Evolutionary conservation across 2,329 filamentous ascomycete species (phyloP).

Genomic region (Sporothrix humicola): DNA sequence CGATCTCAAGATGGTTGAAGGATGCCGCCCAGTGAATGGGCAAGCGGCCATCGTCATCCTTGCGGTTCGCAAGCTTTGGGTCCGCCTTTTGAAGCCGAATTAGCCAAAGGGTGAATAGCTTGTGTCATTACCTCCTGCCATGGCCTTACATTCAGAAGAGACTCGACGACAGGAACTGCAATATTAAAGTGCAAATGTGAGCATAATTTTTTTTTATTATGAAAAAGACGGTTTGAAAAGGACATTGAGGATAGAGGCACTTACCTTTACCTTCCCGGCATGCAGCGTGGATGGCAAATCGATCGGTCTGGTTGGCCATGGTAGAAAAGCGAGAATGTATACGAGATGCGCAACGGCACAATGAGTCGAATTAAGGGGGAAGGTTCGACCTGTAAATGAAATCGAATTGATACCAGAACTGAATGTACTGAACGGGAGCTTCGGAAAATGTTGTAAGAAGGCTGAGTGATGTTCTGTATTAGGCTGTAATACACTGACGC

Average conservation of each 20-base stretch:
- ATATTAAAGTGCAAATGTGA: neutral
- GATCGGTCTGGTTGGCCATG: conserved; percentile 45
- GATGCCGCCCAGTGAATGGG: conserved; percentile 94
- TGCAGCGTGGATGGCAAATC: conserved; percentile 86
- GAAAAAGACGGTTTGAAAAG: too few relatives aligned
- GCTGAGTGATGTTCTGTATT: conserved; percentile 6
- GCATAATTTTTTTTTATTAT: neutral
- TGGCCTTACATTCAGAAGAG: conserved; percentile 52
- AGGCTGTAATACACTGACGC: neutral
- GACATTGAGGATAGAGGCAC: conserved; percentile 39
- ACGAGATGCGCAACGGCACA: neutral
- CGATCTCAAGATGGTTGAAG: conserved; percentile 77
- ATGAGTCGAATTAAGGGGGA: neutral
- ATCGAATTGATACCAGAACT: neutral
- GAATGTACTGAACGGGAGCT: neutral
- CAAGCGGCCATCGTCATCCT: conserved; percentile 86
- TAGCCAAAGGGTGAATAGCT: neutral
- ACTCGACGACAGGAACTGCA: conserved; percentile 66
- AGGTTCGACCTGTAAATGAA: neutral
- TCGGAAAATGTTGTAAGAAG: neutral
- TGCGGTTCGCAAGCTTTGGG: conserved; percentile 71
- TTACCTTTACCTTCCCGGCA: conserved; percentile 82
- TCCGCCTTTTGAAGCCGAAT: conserved; percentile 64
- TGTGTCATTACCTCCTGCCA: neutral
- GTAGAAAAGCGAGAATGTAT: neutral